Base-by-base conservation (phyloP, 495 filamentous ascomycete species). In the Gamarada debralockiae region DNA sequence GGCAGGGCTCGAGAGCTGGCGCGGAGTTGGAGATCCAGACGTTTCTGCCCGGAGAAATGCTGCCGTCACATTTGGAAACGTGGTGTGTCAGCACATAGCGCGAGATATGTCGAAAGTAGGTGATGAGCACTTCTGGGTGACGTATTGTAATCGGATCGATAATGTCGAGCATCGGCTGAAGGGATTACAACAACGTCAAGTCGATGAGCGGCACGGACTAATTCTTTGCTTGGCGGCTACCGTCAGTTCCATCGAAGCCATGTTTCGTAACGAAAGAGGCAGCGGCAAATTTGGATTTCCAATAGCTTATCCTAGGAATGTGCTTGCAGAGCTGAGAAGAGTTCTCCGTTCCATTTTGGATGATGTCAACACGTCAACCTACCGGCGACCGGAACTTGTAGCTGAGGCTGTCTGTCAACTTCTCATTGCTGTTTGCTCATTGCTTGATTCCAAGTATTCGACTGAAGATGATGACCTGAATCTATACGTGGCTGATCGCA, bases 11-110 rank as follows among this genome's bases (percentile, higher is more conserved):
- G 72, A 95, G n/a, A 80, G 81, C 14, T 97, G 93, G 93, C 79
- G 93, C 63, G 93, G 93, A 3, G 78, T 92, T 40, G 83, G 86
- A 0, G 86, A 90, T 52, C 73, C 78, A 36, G 92, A 96, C 66
- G 74, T 80, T 1, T 73, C 77, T 8, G 85, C 88, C 15, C 76
- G 93, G 51, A 78, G 87, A 60, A 73, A 80, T 37, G 86, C 90
- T 29, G 90, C 89, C 0, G 64, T 61, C 6, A 81, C 86, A 0
- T 80, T 92, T 51, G 89, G 89, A 7, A 61, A 55, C 3, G 60
- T 93, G 8, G 29, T 53, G 3, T 58, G 39, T 10, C 27, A 15
- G 15, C 18, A 29, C 14, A 10, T 24, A 9, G 10, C 10, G 14
- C 15, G 21, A 21, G 46, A 20, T 23, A n/a, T 15, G 18, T 49